These are phyloP conservation scores for Mortierella sp. DNA, from an alignment of 371 early-diverging fungal genomes.

Conservation along the genomic window DNA sequence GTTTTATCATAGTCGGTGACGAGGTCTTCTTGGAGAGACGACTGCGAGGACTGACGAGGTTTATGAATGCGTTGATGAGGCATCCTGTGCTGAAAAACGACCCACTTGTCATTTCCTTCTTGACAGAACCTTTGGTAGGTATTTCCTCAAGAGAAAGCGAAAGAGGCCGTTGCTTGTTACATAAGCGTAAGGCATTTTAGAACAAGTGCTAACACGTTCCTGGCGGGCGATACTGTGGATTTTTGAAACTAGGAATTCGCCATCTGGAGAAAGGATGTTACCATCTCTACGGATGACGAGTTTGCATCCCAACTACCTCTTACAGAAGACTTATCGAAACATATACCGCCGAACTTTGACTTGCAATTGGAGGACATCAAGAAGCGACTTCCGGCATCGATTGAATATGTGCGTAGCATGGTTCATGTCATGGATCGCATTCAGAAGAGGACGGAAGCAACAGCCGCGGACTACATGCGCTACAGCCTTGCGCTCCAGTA, in stretches of 20 bases:
- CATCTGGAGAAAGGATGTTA: constrained; percentile 58
- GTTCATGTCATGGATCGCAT: constrained; percentile 75
- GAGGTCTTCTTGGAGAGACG: constrained; percentile 79
- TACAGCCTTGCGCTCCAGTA: constrained; percentile 67
- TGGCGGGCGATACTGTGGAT: too few species aligned
- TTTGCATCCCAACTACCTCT: constrained; percentile 47
- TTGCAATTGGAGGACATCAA: constrained; percentile 63
- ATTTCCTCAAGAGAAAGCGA: too few species aligned
- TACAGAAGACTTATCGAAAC: constrained; percentile 18
- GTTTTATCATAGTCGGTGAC: constrained; percentile 60
- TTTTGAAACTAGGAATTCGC: constrained; percentile 50
- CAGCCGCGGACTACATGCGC: constrained; percentile 66
- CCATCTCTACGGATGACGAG: constrained; percentile 57
- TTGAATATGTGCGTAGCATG: constrained; percentile 70
- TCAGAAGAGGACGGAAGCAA: constrained; percentile 72
- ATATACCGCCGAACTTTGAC: constrained; percentile 53
- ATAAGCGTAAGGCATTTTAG: too few species aligned
- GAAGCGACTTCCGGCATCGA: constrained; percentile 61
- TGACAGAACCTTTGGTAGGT: constrained; percentile 74
- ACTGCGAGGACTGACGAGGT: constrained; percentile 77
- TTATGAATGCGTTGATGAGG: constrained; percentile 78
- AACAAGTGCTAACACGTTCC: too few species aligned
- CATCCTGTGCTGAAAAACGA: constrained; percentile 81
- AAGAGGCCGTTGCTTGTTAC: too few species aligned
- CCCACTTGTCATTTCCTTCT: constrained; percentile 68